These are phyloP conservation scores for Actinomucor elegans DNA, from an alignment of 371 early-diverging fungal genomes.

Conservation along the genomic window DNA sequence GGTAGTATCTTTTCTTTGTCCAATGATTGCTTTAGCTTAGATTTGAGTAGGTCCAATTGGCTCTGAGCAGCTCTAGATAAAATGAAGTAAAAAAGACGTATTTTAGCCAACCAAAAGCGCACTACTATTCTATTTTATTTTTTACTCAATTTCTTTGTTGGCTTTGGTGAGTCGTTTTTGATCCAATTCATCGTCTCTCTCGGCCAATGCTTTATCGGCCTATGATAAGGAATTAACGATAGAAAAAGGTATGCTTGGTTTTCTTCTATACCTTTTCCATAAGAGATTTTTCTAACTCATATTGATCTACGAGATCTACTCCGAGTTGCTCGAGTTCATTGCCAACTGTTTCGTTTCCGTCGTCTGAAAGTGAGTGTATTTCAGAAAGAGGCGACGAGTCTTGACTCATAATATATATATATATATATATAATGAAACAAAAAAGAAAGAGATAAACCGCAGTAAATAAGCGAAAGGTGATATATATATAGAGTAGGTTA, in stretches of 20 bases:
- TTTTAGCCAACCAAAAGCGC: too few relatives aligned
- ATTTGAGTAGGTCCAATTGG: conserved; percentile 35
- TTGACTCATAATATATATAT: conserved; percentile 3
- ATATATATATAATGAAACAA: not conserved
- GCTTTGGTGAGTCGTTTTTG: conserved; percentile 55
- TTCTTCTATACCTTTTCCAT: conserved; percentile 53
- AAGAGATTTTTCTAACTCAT: conserved; percentile 60
- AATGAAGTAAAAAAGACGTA: not conserved
- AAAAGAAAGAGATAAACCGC: not conserved
- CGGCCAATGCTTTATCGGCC: conserved; percentile 60
- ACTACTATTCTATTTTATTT: too few relatives aligned
- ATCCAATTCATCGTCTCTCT: conserved; percentile 57
- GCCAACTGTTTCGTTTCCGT: not conserved
- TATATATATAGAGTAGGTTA: too few relatives aligned
- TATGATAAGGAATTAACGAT: conserved; percentile 20
- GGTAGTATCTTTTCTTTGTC: conserved; percentile 23
- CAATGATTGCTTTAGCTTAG: conserved; percentile 34
- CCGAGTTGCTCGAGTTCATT: conserved; percentile 38
- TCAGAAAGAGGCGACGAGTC: conserved; percentile 3
- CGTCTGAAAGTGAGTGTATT: not conserved
- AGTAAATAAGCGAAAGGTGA: too few relatives aligned
- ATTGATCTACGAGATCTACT: conserved; percentile 65
- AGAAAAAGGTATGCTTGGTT: conserved; percentile 2
- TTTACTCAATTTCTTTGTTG: conserved; percentile 40
- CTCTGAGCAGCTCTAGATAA: conserved; percentile 26